Evolutionary conservation across 2,329 filamentous ascomycete species (phyloP).

Genomic region (Colletotrichum nymphaeae): DNA sequence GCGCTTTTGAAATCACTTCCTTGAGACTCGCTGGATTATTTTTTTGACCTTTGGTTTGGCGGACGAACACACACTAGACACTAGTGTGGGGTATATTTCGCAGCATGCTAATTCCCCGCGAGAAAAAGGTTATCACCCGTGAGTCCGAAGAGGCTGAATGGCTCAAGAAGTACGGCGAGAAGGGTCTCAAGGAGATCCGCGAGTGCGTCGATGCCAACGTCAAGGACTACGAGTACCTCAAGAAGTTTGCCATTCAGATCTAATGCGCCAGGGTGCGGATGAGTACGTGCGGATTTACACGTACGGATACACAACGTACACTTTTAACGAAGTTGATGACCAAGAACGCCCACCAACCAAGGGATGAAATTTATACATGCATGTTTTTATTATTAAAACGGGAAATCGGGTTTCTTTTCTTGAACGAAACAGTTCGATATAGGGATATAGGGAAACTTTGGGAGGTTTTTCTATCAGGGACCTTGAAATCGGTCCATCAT

Average conservation of each 20-base stretch:
- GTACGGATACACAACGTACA: not conserved
- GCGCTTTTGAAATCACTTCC: not conserved
- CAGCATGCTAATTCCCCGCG: conserved; percentile 38
- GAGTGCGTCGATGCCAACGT: conserved; percentile 78
- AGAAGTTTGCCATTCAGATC: conserved; percentile 77
- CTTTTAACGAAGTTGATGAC: conserved; percentile 32
- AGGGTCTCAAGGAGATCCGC: conserved; percentile 77
- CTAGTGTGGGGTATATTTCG: conserved; percentile 1
- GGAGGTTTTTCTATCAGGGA: not conserved
- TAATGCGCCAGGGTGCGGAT: conserved; percentile 42
- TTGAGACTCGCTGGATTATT: not conserved
- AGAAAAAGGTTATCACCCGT: conserved; percentile 69
- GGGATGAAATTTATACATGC: not conserved
- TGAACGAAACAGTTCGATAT: not conserved
- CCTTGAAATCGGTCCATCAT: conserved; percentile 14
- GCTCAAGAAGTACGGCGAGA: conserved; percentile 78
- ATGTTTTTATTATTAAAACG: not conserved
- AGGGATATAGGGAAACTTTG: not conserved
- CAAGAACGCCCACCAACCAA: conserved; percentile 14
- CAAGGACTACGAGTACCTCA: conserved; percentile 83
- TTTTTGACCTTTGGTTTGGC: not conserved
- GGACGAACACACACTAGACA: not conserved
- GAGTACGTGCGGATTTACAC: too few species aligned
- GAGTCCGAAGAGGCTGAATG: conserved; percentile 79
- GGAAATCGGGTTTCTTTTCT: not conserved